These are phyloP conservation scores for Senna siamea DNA, from an alignment of 306 rosid genomes.

Conservation along the genomic window DNA sequence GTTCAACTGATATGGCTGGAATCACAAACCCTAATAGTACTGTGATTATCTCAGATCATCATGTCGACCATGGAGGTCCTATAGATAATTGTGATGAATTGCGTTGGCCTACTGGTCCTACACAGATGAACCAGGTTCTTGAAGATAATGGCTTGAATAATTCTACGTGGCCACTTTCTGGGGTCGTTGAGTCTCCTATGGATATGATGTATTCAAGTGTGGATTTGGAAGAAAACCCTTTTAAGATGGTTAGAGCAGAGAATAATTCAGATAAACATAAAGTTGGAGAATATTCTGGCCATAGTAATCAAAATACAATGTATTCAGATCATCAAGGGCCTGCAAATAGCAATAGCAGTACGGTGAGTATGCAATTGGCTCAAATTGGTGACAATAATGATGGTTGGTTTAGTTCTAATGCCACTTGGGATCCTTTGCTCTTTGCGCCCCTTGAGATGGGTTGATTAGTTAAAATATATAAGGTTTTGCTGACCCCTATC, in stretches of 20 bases:
- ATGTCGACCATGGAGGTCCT: neutral
- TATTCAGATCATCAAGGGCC: slow-evolving; percentile 17
- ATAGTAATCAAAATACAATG: neutral
- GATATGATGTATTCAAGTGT: slow-evolving; percentile 9
- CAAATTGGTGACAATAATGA: slow-evolving; percentile 21
- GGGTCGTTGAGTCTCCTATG: no score
- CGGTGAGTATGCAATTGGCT: slow-evolving; percentile 30
- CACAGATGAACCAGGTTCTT: no score
- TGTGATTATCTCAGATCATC: neutral
- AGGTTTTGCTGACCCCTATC: no score
- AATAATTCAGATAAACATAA: neutral
- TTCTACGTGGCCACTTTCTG: slow-evolving; percentile 25
- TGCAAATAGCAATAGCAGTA: neutral
- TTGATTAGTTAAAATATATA: no score
- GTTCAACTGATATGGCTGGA: slow-evolving; percentile 6
- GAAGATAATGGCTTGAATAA: slow-evolving; percentile 20
- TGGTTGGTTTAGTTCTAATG: slow-evolving; percentile 29
- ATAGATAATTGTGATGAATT: no score
- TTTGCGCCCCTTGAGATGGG: slow-evolving; percentile 17
- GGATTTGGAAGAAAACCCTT: neutral
- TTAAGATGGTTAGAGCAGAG: no score
- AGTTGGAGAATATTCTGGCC: neutral
- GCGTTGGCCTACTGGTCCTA: no score
- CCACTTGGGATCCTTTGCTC: slow-evolving; percentile 35
- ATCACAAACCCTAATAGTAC: neutral